Percentiles rank a stretch among this genome's conserved stretches.
Conservation (phyloP, 768 basidiomycete genomes). For the Suillus decipiens region DNA sequence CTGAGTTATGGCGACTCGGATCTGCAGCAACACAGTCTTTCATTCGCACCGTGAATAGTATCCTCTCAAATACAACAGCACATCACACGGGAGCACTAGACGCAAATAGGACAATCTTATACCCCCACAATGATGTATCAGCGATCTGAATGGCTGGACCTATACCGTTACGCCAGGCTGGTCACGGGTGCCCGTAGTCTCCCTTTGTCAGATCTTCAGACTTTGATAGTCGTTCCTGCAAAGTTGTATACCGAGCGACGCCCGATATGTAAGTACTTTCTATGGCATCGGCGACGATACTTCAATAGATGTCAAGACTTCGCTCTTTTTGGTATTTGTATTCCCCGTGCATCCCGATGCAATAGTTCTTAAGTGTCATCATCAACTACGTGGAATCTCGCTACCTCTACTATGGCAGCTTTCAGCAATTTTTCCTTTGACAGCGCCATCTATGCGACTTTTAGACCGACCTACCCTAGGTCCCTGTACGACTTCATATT, state of each 20-base stretch:
- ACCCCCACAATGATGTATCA: neutral
- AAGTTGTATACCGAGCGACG: neutral
- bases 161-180: no score
- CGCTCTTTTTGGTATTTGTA: slow-evolving; percentile 2
- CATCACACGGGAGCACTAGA: neutral
- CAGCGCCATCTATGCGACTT: slow-evolving; percentile 63
- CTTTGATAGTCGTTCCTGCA: no score
- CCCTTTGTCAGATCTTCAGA: neutral
- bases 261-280: neutral
- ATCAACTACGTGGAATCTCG: neutral
- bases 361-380: neutral
- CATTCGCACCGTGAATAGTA: neutral
- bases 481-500: slow-evolving; percentile 65
- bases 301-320: neutral
- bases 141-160: neutral
- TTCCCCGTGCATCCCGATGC: neutral
- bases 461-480: slow-evolving; percentile 72
- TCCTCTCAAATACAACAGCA: neutral
- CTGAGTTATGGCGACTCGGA: no score
- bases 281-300: neutral
- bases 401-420: slow-evolving; percentile 57
- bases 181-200: no score
- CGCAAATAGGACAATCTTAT: neutral
- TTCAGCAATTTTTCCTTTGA: slow-evolving; percentile 75
- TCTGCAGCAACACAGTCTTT: no score